These are phyloP conservation scores for Isatis lusitanica DNA, from an alignment of 441 rosid species.

Conservation along the genomic window DNA sequence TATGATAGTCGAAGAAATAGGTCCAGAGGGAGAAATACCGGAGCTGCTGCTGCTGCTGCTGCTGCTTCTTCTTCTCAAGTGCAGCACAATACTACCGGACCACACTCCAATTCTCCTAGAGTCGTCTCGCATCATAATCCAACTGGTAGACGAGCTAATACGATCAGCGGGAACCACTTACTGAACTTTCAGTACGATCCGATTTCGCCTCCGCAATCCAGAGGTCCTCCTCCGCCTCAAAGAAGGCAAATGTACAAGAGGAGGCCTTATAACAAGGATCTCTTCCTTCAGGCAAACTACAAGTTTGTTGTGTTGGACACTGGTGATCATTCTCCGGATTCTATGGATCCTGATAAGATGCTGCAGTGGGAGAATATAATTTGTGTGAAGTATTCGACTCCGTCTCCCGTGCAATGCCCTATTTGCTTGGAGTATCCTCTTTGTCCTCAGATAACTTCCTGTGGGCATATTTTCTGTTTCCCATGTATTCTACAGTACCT, in stretches of 20 bases:
- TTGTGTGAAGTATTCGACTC: conserved; percentile 79
- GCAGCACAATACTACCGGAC: conserved; percentile 43
- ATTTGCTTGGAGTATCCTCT: conserved; percentile 92
- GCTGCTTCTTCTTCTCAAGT: conserved; percentile 42
- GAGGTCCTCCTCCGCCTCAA: conserved; percentile 75
- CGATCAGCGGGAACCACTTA: conserved; percentile 77
- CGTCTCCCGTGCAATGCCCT: conserved; percentile 86
- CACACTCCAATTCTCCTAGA: conserved; percentile 44
- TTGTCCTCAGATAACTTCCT: conserved; percentile 92
- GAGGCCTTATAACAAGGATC: conserved; percentile 86
- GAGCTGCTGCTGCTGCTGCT: conserved; percentile 30
- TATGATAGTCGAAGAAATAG: conserved; percentile 42
- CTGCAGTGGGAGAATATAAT: conserved; percentile 89
- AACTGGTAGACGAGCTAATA: conserved; percentile 72
- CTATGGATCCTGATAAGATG: conserved; percentile 91
- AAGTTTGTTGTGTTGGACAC: conserved; percentile 90
- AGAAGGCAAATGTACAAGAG: conserved; percentile 67
- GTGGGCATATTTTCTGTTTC: conserved; percentile 97
- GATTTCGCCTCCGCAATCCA: conserved; percentile 56
- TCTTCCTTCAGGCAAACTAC: conserved; percentile 96
- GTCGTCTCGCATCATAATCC: conserved; percentile 46
- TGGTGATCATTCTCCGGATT: conserved; percentile 62
- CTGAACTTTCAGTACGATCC: conserved; percentile 95
- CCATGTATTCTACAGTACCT: conserved; percentile 85
- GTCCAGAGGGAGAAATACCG: conserved; percentile 53